phyloP scores from a whole-genome alignment of 192 early-diverging fungal species.

The Coemansia reversa region DNA sequence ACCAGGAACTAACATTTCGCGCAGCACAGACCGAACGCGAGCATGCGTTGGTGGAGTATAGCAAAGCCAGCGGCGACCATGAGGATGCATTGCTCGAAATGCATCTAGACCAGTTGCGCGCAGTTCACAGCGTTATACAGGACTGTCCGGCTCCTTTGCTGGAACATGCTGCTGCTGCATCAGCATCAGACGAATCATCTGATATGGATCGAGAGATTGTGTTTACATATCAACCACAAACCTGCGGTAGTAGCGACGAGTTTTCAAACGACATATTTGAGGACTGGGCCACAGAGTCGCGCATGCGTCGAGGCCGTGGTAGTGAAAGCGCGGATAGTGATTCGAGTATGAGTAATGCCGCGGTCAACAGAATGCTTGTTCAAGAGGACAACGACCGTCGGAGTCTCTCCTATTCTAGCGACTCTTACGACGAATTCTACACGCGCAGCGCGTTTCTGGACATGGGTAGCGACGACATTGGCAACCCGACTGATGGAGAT shows the following conservation, averaged over 20 bases:
- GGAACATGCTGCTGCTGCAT: conserved; percentile 13
- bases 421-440: conserved; percentile 51
- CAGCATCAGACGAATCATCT: conserved; percentile 13
- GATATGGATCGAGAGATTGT: conserved; percentile 25
- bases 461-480: conserved; percentile 19
- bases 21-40: conserved; percentile 33
- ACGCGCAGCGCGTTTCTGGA: conserved; percentile 39
- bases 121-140: conserved; percentile 44
- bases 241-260: conserved; percentile 18
- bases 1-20: conserved; percentile 49
- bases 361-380: conserved; percentile 29
- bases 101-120: conserved; percentile 50
- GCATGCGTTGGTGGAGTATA: conserved; percentile 26
- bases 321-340: conserved; percentile 21
- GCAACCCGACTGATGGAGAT: neutral
- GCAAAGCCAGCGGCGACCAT: conserved; percentile 17
- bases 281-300: conserved; percentile 34
- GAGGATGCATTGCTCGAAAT: conserved; percentile 46
- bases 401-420: conserved; percentile 42
- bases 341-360: conserved; percentile 36
- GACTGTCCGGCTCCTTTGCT: conserved; percentile 34
- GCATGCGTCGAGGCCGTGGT: conserved; percentile 24
- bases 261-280: conserved; percentile 42
- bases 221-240: conserved; percentile 33
- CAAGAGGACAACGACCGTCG: conserved; percentile 33